phyloP scores from a whole-genome alignment of 192 early-diverging fungal species.

The Rhizophlyctis rosea region DNA sequence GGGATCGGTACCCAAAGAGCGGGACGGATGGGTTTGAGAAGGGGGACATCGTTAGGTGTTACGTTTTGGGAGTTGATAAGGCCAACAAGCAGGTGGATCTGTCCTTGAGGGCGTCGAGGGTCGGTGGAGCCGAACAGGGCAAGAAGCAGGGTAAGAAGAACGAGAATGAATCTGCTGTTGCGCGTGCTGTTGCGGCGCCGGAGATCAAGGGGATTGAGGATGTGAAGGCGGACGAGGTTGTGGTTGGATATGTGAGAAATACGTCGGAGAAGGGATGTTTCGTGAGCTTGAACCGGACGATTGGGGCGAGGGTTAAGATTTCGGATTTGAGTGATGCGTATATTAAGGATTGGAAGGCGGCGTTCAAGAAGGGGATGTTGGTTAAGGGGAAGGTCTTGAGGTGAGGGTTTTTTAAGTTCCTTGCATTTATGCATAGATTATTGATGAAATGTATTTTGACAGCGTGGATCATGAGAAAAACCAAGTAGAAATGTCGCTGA shows the following conservation, averaged over 20 bases:
- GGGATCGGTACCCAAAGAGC: constrained; percentile 41
- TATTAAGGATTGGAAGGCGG: constrained; percentile 77
- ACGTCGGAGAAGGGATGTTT: constrained; percentile 58
- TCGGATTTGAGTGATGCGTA: constrained; percentile 81
- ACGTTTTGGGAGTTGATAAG: constrained; percentile 38
- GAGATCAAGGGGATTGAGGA: constrained; percentile 19
- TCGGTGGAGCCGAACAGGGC: background rate
- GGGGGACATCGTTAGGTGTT: constrained; percentile 32
- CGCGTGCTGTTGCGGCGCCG: constrained; percentile 28
- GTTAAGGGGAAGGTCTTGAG: constrained; percentile 70
- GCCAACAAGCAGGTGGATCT: constrained; percentile 59
- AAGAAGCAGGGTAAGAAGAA: constrained; percentile 11
- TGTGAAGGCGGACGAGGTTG: constrained; percentile 22
- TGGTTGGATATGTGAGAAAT: constrained; percentile 44
- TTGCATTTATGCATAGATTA: no score
- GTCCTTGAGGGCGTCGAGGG: constrained; percentile 50
- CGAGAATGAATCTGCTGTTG: constrained; percentile 11
- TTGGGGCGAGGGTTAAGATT: constrained; percentile 79
- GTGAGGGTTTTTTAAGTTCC: constrained; percentile 12
- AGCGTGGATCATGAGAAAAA: constrained; percentile 53
- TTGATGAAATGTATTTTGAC: no score
- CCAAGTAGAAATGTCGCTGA: constrained; percentile 71
- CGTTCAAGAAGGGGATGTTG: constrained; percentile 69
- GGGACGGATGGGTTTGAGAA: constrained; percentile 24
- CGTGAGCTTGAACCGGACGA: constrained; percentile 58